These are phyloP conservation scores for Pythium angustatum DNA, from an alignment of 352 stramenopile genomes.

Conservation along the genomic window DNA sequence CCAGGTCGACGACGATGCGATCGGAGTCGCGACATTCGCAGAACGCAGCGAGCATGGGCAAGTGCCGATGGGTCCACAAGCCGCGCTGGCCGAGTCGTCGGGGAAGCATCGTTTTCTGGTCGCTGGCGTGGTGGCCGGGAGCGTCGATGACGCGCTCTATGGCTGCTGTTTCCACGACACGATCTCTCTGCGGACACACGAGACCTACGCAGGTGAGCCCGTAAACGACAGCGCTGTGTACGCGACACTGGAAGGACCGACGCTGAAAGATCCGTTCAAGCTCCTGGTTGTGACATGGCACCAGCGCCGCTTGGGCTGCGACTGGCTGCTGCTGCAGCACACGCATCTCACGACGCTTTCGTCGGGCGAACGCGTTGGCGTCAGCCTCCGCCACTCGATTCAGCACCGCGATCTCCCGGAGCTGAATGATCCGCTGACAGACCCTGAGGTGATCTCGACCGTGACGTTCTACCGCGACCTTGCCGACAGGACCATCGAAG, in stretches of 20 bases:
- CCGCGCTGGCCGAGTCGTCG: not conserved
- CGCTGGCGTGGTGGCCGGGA: slow-evolving; percentile 36
- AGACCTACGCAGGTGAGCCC: slow-evolving; percentile 34
- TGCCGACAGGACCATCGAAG: slow-evolving; percentile 35
- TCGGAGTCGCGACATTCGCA: not conserved
- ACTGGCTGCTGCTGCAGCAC: slow-evolving; percentile 31
- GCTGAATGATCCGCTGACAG: slow-evolving; percentile 27
- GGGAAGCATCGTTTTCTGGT: not conserved
- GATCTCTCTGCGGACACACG: slow-evolving; percentile 34
- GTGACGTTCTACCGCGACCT: slow-evolving; percentile 45
- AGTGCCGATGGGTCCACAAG: not conserved
- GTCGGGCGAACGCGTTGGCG: slow-evolving; percentile 46
- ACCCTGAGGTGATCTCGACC: slow-evolving; percentile 40
- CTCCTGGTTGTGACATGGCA: slow-evolving; percentile 39
- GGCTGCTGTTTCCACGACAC: slow-evolving; percentile 44
- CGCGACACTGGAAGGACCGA: slow-evolving; percentile 26
- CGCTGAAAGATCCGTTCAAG: slow-evolving; percentile 35
- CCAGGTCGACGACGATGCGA: not conserved
- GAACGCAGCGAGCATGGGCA: not conserved
- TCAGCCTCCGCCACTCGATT: slow-evolving; percentile 52
- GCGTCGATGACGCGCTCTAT: slow-evolving; percentile 60
- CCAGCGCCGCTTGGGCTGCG: not conserved
- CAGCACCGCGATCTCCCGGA: slow-evolving; percentile 43
- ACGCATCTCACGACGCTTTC: not conserved
- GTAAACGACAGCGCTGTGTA: slow-evolving; percentile 34